Conservation (phyloP, 164 flowering plant species). For the Dillenia turbinata region DNA sequence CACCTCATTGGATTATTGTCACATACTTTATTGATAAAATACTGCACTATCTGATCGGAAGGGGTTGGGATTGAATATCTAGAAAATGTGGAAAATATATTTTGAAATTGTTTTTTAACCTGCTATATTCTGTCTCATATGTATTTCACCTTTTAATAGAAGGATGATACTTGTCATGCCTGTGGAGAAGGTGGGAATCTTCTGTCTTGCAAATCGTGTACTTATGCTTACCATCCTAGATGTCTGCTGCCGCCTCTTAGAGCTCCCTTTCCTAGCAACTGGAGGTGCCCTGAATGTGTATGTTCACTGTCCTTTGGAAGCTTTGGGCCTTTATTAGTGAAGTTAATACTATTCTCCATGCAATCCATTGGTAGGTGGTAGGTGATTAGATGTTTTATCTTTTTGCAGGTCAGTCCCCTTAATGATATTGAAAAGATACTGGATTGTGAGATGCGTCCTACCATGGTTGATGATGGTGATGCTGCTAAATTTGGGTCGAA, state of each 20-base stretch:
- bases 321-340: no score
- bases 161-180: slow-evolving; percentile 71
- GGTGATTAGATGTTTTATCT: slow-evolving; percentile 4
- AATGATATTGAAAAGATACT: slow-evolving; percentile 93
- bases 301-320: slow-evolving; percentile 15
- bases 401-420: slow-evolving; percentile 79
- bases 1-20: no score
- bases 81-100: not conserved
- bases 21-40: no score
- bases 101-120: not conserved
- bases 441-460: slow-evolving; percentile 93
- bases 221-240: slow-evolving; percentile 74
- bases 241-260: slow-evolving; percentile 79
- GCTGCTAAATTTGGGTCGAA: slow-evolving; percentile 76
- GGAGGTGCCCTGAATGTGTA: slow-evolving; percentile 99
- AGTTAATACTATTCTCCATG: no score
- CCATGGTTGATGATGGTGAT: slow-evolving; percentile 69
- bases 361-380: not conserved
- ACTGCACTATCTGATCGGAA: no score
- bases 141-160: slow-evolving; percentile 35
- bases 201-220: slow-evolving; percentile 75
- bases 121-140: not conserved
- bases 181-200: slow-evolving; percentile 73
- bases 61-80: no score
- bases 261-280: slow-evolving; percentile 52